Conservation (phyloP, 2,329 filamentous ascomycete species). For the Fusarium continuum region DNA sequence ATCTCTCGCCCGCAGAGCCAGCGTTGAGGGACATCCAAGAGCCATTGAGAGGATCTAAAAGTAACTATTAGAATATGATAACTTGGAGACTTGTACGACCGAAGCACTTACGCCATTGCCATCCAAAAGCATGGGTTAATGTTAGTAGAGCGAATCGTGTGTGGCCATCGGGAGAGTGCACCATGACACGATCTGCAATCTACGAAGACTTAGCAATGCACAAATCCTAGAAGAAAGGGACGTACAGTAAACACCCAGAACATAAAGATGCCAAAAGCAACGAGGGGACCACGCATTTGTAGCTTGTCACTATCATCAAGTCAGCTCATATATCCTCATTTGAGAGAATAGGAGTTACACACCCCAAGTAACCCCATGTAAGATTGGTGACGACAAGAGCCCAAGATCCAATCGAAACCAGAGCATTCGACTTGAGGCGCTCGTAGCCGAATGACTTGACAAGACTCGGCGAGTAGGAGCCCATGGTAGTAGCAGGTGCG, state of each 20-base stretch:
- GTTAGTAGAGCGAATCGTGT: conserved; percentile 27
- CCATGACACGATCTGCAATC: conserved; percentile 31
- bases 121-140: conserved; percentile 25
- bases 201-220: neutral
- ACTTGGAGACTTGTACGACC: accelerated
- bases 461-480: conserved; percentile 37
- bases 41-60: conserved; percentile 40
- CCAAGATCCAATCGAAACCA: conserved; percentile 51
- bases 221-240: neutral
- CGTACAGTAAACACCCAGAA: conserved; percentile 31
- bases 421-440: conserved; percentile 43
- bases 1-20: conserved; percentile 43
- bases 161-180: conserved; percentile 26
- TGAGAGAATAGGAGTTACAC: neutral
- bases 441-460: conserved; percentile 50
- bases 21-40: conserved; percentile 47
- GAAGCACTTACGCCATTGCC: conserved; percentile 31
- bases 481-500: conserved; percentile 25
- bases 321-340: neutral
- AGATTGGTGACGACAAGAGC: conserved; percentile 47
- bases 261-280: conserved; percentile 25
- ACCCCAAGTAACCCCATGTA: conserved; percentile 42
- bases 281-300: conserved; percentile 33
- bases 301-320: conserved; percentile 27
- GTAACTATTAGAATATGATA: neutral